Percentiles rank a stretch among this genome's conserved stretches.
Evolutionary conservation across 208 protist species (phyloP).

Genomic region (Leishmania aethiopica): DNA sequence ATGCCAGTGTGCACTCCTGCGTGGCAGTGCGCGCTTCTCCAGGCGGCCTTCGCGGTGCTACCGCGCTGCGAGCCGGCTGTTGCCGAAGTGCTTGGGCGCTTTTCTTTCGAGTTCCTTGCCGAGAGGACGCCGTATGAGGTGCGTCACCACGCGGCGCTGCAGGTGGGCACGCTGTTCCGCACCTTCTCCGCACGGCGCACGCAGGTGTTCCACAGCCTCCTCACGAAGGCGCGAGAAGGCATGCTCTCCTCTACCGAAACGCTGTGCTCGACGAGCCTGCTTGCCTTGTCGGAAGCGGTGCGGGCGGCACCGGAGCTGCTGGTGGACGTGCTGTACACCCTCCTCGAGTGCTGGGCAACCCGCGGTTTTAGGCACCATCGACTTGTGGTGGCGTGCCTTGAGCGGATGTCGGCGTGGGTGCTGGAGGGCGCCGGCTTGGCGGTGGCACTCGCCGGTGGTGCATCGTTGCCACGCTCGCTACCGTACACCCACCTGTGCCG

Average conservation of each 20-base stretch:
- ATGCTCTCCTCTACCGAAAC: slow-evolving; percentile 49
- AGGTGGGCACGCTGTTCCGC: slow-evolving; percentile 55
- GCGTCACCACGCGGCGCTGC: slow-evolving; percentile 55
- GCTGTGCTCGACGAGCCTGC: slow-evolving; percentile 63
- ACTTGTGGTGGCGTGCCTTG: slow-evolving; percentile 59
- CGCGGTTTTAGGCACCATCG: slow-evolving; percentile 53
- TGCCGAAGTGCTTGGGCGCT: slow-evolving; percentile 61
- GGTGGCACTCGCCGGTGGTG: background rate
- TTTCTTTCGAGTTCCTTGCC: slow-evolving; percentile 70
- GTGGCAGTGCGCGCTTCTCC: slow-evolving; percentile 33
- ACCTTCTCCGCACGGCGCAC: slow-evolving; percentile 42
- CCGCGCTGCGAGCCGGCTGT: slow-evolving; percentile 45
- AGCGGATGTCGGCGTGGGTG: slow-evolving; percentile 35
- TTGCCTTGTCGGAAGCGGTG: slow-evolving; percentile 67
- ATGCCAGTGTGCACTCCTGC: slow-evolving; percentile 34
- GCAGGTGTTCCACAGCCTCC: slow-evolving; percentile 61
- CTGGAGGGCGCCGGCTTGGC: background rate
- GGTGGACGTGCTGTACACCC: slow-evolving; percentile 58
- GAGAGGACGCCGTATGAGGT: slow-evolving; percentile 44
- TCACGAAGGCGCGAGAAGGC: slow-evolving; percentile 52
- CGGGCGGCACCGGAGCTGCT: slow-evolving; percentile 52
- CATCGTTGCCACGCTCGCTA: background rate
- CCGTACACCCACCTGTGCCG: slow-evolving; percentile 41
- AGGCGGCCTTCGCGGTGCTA: slow-evolving; percentile 30
- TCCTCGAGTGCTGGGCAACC: slow-evolving; percentile 79